phyloP scores from a whole-genome alignment of 164 flowering plant species.

The Nymphaea thermarum region DNA sequence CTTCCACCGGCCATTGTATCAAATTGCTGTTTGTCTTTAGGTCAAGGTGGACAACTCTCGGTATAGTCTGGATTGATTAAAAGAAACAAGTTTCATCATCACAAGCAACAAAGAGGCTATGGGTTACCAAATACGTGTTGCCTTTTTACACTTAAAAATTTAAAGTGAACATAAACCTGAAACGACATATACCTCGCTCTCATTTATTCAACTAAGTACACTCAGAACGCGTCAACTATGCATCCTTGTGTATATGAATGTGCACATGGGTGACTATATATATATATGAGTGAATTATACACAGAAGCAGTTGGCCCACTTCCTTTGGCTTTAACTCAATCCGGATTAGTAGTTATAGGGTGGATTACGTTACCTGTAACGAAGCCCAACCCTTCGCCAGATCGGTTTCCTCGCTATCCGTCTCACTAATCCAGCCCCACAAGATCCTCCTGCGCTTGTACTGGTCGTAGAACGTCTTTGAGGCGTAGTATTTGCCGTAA shows the following conservation, averaged over 20 bases:
- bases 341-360: too few species aligned
- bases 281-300: too few species aligned
- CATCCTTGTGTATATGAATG: too few species aligned
- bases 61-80: conserved; percentile 34
- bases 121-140: background rate
- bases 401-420: conserved; percentile 55
- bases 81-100: background rate
- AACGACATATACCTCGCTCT: too few species aligned
- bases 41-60: conserved; percentile 57
- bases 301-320: too few species aligned
- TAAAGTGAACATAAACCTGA: background rate
- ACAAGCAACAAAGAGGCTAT: background rate
- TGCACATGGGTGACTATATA: too few species aligned
- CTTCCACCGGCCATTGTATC: conserved; percentile 80
- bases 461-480: conserved; percentile 76
- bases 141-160: background rate
- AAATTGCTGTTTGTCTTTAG: conserved; percentile 46
- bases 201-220: too few species aligned
- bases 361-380: conserved; percentile 30
- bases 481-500: conserved; percentile 74
- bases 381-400: conserved; percentile 63
- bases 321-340: too few species aligned
- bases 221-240: too few species aligned
- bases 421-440: conserved; percentile 83
- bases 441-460: conserved; percentile 46